A percentile compares a stretch with the other conserved stretches of the same genome.
phyloP scores from a whole-genome alignment of 345 rosid species.

The Ceriops decandra region DNA sequence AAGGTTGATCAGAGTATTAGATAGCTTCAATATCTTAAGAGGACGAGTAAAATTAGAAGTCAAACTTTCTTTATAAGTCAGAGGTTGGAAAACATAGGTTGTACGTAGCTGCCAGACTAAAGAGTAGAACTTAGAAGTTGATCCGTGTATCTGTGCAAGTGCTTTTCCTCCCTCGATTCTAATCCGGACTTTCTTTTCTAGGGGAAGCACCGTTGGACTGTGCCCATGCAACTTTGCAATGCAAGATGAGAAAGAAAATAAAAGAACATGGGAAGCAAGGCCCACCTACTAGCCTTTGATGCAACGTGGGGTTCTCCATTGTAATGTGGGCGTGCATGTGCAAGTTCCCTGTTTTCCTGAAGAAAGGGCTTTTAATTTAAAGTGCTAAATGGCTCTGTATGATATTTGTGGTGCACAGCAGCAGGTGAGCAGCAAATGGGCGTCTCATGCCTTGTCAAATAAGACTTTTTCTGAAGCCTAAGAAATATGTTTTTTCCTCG shows the following conservation, averaged over 20 bases:
- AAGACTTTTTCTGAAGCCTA: constrained; percentile 6
- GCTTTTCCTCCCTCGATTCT: background rate
- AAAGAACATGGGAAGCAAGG: constrained; percentile 30
- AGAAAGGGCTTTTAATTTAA: background rate
- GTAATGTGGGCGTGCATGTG: constrained; percentile 5
- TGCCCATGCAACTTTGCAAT: constrained; percentile 79
- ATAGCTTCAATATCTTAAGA: too few relatives aligned
- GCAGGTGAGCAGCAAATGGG: background rate
- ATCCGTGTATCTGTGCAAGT: background rate
- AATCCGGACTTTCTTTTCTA: constrained; percentile 14
- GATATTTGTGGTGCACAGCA: constrained; percentile 3
- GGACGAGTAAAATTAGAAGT: background rate
- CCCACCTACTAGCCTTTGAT: constrained; percentile 10
- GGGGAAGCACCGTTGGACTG: constrained; percentile 94
- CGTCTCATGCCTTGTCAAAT: constrained; percentile 10
- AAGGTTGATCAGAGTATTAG: background rate
- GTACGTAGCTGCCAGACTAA: too few relatives aligned
- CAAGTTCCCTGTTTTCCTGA: constrained; percentile 14
- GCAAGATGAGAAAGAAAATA: constrained; percentile 73
- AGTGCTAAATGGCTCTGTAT: constrained; percentile 13
- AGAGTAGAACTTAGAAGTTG: too few relatives aligned
- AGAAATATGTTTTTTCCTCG: background rate
- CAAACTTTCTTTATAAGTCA: background rate
- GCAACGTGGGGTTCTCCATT: background rate
- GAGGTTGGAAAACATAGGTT: background rate